phyloP scores from a whole-genome alignment of 192 early-diverging fungal genomes.

The Podila horticola region DNA sequence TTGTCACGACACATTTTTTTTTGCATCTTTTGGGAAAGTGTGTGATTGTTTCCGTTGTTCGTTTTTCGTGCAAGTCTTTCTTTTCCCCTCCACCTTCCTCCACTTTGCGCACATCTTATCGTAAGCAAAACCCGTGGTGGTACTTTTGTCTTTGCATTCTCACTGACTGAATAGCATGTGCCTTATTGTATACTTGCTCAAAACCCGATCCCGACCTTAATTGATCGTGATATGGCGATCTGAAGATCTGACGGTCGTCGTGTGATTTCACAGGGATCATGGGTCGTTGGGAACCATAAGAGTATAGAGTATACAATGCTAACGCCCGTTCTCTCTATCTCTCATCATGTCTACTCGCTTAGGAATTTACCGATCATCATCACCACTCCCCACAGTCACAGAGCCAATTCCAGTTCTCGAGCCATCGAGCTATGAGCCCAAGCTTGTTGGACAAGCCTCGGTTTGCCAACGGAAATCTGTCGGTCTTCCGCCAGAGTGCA shows the following conservation, averaged over 20 bases:
- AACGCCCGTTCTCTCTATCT: too few species aligned
- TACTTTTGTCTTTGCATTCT: too few species aligned
- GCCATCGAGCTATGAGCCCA: slow-evolving; percentile 41
- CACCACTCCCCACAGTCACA: background rate
- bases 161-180: too few species aligned
- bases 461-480: slow-evolving; percentile 38
- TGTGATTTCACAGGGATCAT: too few species aligned
- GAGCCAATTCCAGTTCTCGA: slow-evolving; percentile 1
- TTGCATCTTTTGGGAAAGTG: background rate
- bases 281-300: too few species aligned
- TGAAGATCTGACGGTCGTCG: too few species aligned
- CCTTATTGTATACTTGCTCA: too few species aligned
- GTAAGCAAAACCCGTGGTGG: background rate
- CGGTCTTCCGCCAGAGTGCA: slow-evolving; percentile 42
- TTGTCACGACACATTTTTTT: background rate
- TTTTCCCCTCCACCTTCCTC: background rate
- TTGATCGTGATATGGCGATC: too few species aligned
- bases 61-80: background rate
- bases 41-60: background rate
- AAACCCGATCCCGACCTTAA: too few species aligned
- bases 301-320: too few species aligned
- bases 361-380: slow-evolving; percentile 10
- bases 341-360: background rate
- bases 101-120: background rate
- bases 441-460: slow-evolving; percentile 33